Conservation (phyloP, 2,329 filamentous ascomycete genomes). For the Colletotrichum agaves region DNA sequence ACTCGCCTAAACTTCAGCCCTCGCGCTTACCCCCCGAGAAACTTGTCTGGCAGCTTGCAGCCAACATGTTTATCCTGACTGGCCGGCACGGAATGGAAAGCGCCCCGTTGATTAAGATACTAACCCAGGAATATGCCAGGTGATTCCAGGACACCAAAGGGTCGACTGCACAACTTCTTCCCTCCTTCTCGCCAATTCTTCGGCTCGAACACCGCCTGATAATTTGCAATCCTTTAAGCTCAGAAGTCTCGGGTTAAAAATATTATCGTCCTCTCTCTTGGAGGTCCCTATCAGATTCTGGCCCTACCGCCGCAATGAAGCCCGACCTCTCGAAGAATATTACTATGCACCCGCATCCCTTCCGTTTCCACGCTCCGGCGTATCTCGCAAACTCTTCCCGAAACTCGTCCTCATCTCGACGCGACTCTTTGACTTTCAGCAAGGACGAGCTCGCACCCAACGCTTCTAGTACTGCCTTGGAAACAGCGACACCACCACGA, state of each 20-base stretch:
- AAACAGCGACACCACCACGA: conserved; percentile 44
- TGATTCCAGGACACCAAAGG: not conserved
- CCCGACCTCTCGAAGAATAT: conserved; percentile 43
- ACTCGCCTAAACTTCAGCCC: not conserved
- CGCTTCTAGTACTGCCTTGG: conserved; percentile 59
- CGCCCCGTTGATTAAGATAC: too few species aligned
- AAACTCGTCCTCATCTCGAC: not conserved
- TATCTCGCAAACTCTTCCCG: conserved; percentile 41
- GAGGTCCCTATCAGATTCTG: not conserved
- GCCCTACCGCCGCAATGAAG: not conserved
- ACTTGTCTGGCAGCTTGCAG: not conserved
- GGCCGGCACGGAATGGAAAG: not conserved
- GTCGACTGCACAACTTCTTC: not conserved
- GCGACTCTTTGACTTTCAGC: conserved; percentile 28
- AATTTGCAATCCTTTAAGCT: too few species aligned
- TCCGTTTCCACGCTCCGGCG: conserved; percentile 49
- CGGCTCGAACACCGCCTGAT: too few species aligned
- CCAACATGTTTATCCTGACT: not conserved
- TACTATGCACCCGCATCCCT: conserved; percentile 58
- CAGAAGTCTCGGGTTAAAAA: not conserved
- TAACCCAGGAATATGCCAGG: too few species aligned
- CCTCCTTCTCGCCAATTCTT: not conserved
- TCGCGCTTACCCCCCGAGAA: not conserved
- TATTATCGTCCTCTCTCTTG: not conserved
- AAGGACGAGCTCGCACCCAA: conserved; percentile 38